These are phyloP conservation scores for Phaeosphaeriaceae sp. DNA, from an alignment of 2,329 filamentous ascomycete genomes.

Conservation along the genomic window DNA sequence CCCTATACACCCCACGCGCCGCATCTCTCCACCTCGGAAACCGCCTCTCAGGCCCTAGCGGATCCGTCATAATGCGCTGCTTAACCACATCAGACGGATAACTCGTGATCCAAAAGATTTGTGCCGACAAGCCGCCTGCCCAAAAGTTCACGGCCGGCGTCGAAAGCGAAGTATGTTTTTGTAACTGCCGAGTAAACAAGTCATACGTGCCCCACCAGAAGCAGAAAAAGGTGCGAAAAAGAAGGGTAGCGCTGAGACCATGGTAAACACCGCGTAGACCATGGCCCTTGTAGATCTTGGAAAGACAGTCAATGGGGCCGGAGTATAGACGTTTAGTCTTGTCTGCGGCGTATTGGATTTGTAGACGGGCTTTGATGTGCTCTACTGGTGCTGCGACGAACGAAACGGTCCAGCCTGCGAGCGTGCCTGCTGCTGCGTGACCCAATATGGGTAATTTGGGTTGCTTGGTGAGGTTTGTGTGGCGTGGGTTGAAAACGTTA, in stretches of 20 bases:
- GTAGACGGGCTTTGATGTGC: conserved; percentile 90
- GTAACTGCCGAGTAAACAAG: conserved; percentile 73
- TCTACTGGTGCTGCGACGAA: conserved; percentile 94
- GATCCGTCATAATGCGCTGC: conserved; percentile 96
- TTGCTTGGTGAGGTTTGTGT: conserved; percentile 52
- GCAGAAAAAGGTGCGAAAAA: conserved; percentile 95
- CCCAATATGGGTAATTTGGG: conserved; percentile 74
- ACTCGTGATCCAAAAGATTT: conserved; percentile 91
- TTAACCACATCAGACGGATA: conserved; percentile 95
- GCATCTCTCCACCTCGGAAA: conserved; percentile 83
- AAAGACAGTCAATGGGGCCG: conserved; percentile 83
- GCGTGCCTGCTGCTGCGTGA: conserved; percentile 84
- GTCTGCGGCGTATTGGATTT: conserved; percentile 87
- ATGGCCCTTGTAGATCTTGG: conserved; percentile 65
- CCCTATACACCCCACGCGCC: conserved; percentile 74
- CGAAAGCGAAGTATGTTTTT: conserved; percentile 71
- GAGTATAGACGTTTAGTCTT: conserved; percentile 81
- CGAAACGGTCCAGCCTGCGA: conserved; percentile 88
- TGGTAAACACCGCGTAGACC: conserved; percentile 84
- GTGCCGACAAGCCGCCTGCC: conserved; percentile 91
- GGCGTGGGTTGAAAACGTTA: conserved; percentile 71
- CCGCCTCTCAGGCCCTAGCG: conserved; percentile 67
- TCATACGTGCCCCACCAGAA: conserved; percentile 99
- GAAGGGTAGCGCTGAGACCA: conserved; percentile 80
- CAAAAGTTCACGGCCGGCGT: conserved; percentile 91